Evolutionary conservation across 306 rosid species (phyloP).

Genomic region (Prunus kanzakura): DNA sequence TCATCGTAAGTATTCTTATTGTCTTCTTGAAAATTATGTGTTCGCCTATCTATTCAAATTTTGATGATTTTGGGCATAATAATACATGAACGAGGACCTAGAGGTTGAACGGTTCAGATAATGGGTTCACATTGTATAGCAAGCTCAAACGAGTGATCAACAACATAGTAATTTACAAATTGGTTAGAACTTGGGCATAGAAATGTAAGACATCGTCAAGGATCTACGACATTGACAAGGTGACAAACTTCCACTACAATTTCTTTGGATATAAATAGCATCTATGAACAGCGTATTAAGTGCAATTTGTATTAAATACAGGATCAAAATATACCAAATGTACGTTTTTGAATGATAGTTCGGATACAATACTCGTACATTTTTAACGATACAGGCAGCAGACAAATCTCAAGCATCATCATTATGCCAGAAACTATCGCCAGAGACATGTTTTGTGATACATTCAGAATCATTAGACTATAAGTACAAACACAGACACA

Average conservation of each 20-base stretch:
- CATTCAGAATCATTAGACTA: constrained; percentile 22
- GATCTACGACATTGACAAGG: not conserved
- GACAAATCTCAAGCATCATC: constrained; percentile 29
- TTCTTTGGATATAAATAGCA: not conserved
- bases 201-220: not conserved
- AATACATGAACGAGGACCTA: too few species aligned
- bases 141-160: too few species aligned
- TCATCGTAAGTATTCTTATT: too few species aligned
- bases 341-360: not conserved
- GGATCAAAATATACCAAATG: not conserved
- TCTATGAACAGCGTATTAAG: not conserved
- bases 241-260: not conserved
- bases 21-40: too few species aligned
- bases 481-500: constrained; percentile 26
- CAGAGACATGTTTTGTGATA: constrained; percentile 29
- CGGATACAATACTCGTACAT: constrained; percentile 1
- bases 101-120: too few species aligned
- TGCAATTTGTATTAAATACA: not conserved
- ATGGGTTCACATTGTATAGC: too few species aligned
- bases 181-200: too few species aligned
- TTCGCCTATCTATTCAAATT: too few species aligned
- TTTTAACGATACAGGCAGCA: constrained; percentile 25
- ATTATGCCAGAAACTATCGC: constrained; percentile 26
- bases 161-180: too few species aligned
- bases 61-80: too few species aligned